These are phyloP conservation scores for Xylaria curta DNA, from an alignment of 495 filamentous ascomycete species.

Conservation along the genomic window DNA sequence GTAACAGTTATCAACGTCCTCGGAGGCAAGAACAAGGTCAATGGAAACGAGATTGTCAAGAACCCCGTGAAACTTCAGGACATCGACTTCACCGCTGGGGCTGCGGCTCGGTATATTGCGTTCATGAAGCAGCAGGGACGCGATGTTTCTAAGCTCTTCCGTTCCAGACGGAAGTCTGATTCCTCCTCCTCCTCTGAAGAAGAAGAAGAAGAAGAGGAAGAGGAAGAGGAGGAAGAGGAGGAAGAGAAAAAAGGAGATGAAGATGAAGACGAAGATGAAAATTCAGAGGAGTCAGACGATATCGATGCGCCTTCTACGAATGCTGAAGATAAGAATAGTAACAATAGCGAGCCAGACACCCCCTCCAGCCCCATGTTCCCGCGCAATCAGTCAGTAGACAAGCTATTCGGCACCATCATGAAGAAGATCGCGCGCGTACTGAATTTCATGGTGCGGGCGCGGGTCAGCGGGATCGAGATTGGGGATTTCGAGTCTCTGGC, in stretches of 20 bases:
- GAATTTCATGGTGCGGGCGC: conserved; percentile 14
- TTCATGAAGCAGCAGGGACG: conserved; percentile 9
- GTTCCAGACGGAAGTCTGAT: background rate
- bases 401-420: background rate
- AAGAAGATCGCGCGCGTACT: background rate
- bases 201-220: too few relatives aligned
- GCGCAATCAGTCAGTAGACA: background rate
- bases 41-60: background rate
- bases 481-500: conserved; percentile 13
- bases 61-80: background rate
- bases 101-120: conserved; percentile 4
- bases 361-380: background rate
- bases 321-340: background rate
- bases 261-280: too few relatives aligned
- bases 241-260: too few relatives aligned
- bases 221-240: too few relatives aligned
- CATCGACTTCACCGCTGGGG: conserved; percentile 4
- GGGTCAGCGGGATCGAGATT: conserved; percentile 8
- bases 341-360: background rate
- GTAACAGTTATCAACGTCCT: too few relatives aligned
- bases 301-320: background rate
- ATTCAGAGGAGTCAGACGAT: background rate
- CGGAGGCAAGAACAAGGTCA: too few relatives aligned
- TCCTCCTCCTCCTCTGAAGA: background rate
- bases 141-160: background rate